Evolutionary conservation across 2,329 filamentous ascomycete genomes (phyloP), one percentile per base, ranked within the genome.

Genomic region (Teratosphaeria destructans): DNA sequence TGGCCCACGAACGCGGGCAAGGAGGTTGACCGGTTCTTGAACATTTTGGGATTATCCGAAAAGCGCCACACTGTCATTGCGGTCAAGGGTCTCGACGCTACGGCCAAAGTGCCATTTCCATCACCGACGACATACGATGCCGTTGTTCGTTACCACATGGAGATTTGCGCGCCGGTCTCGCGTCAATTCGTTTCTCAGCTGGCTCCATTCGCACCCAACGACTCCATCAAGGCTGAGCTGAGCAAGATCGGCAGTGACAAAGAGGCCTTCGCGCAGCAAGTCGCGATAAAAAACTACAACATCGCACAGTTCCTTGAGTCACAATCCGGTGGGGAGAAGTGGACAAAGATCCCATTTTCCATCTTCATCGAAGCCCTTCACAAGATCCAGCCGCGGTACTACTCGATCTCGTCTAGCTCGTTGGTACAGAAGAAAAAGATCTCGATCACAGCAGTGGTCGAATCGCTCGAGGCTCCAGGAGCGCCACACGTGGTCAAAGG

Each of bases 331-430:
- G 85, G 87, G 55, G 79, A 89, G 75, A 85, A 85, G 61, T 99
- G 94, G 89, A 79, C 84, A 58, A 86, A 85, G 58, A 85, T 96
- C 59, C 95, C 94, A 16, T 97, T 99, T 78, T 96, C 94, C 8
- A 86, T 92, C 68, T 86, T 97, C 68, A 91, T 99, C 66, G 94
- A 99, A 80, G 89, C 90, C 65, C 76, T 99, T 62, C 89, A 86
- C 76, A 97, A 96, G 80, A 85, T 99, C 60, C 94, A 99, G 75
- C 93, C 94, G 47, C 90, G 94, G 56, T 99, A 97, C 81, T 99
- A 99, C 80, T 99, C 95, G 56, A 99, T 99, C 74, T 99, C 94
- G 2, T 99, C 95, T 1, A 97, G 94, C 0, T 96, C 94, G 6
- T 75, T 91, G 8, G 92, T 95, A 16, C 92, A 99, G 73, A 92